A percentile compares a stretch with the other conserved stretches of the same genome.
phyloP scores from a whole-genome alignment of 148 eudicot species.

The Camellia sinensis region DNA sequence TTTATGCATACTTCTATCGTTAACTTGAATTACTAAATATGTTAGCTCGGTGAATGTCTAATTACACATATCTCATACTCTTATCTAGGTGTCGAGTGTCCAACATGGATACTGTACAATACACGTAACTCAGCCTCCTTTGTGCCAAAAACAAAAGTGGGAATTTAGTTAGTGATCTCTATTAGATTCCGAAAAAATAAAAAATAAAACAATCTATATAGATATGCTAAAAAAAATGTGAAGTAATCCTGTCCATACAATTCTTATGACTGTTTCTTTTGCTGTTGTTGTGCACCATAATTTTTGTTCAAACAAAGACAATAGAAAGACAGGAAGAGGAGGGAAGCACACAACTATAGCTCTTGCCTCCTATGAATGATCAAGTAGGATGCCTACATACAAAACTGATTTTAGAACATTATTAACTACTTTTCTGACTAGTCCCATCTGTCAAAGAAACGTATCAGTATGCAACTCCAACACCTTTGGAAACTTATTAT shows the following conservation, averaged over 20 bases:
- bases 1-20: too few relatives aligned
- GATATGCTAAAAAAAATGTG: too few relatives aligned
- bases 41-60: too few relatives aligned
- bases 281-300: background rate
- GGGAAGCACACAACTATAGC: slow-evolving; percentile 15
- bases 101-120: too few relatives aligned
- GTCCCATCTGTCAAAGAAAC: background rate
- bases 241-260: background rate
- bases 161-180: too few relatives aligned
- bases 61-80: too few relatives aligned
- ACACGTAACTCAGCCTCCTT: too few relatives aligned
- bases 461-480: background rate
- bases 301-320: background rate
- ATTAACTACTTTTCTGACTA: background rate
- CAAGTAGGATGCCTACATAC: slow-evolving; percentile 11
- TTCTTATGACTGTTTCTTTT: background rate
- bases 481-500: background rate
- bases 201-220: too few relatives aligned
- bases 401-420: slow-evolving; percentile 10
- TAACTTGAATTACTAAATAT: too few relatives aligned
- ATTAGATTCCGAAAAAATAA: too few relatives aligned
- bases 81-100: too few relatives aligned
- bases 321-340: background rate
- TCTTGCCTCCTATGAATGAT: slow-evolving; percentile 17
- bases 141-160: too few relatives aligned